Evolutionary conservation across 306 rosid genomes (phyloP).

Genomic region (Prosopis cineraria): DNA sequence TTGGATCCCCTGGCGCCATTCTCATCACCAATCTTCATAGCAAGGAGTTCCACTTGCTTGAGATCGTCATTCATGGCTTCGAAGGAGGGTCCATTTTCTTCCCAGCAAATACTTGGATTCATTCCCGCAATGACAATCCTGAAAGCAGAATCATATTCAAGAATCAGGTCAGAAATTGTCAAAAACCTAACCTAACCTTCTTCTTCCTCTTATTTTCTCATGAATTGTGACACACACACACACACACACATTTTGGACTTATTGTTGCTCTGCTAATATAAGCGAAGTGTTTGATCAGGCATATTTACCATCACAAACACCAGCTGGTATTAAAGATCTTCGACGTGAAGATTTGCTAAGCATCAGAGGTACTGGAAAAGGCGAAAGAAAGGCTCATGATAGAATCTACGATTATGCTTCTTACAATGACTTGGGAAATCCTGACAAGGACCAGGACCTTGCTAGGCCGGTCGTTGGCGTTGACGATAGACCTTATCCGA

Average conservation of each 20-base stretch:
- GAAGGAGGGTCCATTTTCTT: constrained; percentile 76
- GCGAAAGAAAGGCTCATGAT: constrained; percentile 64
- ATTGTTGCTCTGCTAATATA: neutral
- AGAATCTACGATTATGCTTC: constrained; percentile 84
- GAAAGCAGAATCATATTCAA: constrained; percentile 79
- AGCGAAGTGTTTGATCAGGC: constrained; percentile 48
- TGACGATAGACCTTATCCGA: constrained; percentile 79
- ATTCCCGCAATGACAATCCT: constrained; percentile 66
- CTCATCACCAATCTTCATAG: constrained; percentile 73
- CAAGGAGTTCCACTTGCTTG: constrained; percentile 77
- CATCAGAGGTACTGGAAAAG: constrained; percentile 66
- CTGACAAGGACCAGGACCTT: constrained; percentile 70
- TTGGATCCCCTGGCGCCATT: constrained; percentile 82
- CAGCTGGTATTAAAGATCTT: constrained; percentile 79
- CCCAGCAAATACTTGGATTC: constrained; percentile 90
- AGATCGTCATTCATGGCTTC: constrained; percentile 76
- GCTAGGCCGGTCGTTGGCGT: constrained; percentile 73
- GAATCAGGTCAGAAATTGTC: constrained; percentile 57
- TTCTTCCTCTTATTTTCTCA: neutral
- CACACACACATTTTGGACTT: neutral
- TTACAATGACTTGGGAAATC: constrained; percentile 91
- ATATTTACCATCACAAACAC: constrained; percentile 84
- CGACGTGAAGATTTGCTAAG: constrained; percentile 69
- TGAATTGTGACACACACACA: too few species aligned
- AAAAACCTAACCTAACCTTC: neutral